Conservation (phyloP, 192 early-diverging fungal genomes). For the Gigaspora rosea region DNA sequence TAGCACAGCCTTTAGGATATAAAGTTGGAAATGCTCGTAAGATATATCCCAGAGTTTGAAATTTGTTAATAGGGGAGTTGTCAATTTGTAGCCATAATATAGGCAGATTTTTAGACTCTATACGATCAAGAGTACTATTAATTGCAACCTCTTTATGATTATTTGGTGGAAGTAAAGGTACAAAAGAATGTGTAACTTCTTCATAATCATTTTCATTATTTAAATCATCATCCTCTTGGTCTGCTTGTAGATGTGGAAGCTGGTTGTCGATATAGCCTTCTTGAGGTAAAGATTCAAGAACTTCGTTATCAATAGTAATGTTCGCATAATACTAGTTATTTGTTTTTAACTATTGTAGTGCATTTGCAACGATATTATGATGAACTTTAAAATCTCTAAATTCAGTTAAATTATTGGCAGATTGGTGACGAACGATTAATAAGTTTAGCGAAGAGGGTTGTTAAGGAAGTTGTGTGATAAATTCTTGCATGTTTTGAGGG, state of each 20-base stretch:
- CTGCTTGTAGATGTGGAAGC: background rate
- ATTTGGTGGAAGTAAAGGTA: background rate
- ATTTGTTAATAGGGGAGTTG: background rate
- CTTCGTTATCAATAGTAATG: conserved; percentile 2
- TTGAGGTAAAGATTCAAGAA: background rate
- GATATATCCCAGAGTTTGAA: conserved; percentile 5
- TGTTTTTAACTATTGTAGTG: background rate
- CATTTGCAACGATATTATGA: background rate
- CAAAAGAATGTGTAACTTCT: background rate
- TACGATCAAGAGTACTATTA: background rate
- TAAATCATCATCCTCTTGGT: background rate
- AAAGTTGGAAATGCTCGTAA: background rate
- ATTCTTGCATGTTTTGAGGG: too few relatives aligned
- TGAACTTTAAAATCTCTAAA: background rate
- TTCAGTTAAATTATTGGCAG: background rate
- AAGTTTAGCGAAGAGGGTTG: background rate
- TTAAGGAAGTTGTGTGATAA: background rate
- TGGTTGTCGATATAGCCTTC: background rate
- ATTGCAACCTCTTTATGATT: background rate
- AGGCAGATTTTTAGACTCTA: background rate
- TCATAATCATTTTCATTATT: background rate
- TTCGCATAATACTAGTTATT: background rate
- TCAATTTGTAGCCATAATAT: background rate
- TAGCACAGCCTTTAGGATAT: background rate
- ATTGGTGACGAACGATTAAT: background rate